phyloP scores from a whole-genome alignment of 75 land plant genomes.

The Cryptomeria japonica region DNA sequence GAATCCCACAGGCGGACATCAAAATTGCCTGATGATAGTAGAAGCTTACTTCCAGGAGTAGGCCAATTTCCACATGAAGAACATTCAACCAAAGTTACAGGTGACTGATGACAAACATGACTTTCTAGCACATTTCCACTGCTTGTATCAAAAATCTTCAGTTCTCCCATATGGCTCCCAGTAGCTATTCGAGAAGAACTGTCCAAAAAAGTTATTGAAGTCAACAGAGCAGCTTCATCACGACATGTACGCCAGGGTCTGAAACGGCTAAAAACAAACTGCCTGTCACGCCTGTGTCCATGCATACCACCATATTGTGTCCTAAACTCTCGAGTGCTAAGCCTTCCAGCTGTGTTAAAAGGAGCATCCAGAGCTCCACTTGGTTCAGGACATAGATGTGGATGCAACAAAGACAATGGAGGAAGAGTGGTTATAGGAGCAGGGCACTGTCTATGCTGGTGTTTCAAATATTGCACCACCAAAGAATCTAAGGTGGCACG shows the following conservation, averaged over 20 bases:
- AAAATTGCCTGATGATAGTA: constrained; percentile 75
- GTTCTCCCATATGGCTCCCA: constrained; percentile 89
- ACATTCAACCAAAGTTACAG: constrained; percentile 68
- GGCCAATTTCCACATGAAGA: constrained; percentile 24
- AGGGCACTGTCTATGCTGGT: constrained; percentile 99
- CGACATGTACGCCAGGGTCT: constrained; percentile 93
- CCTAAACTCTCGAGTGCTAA: constrained; percentile 63
- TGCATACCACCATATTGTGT: constrained; percentile 78
- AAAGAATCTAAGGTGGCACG: constrained; percentile 86
- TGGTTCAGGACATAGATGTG: constrained; percentile 97
- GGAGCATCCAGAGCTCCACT: constrained; percentile 83
- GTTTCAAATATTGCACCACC: constrained; percentile 97
- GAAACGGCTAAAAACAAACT: constrained; percentile 96
- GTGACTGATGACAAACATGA: constrained; percentile 65
- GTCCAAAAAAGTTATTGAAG: constrained; percentile 76
- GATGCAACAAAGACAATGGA: constrained; percentile 92
- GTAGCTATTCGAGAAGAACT: constrained; percentile 71
- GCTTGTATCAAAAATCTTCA: constrained; percentile 84
- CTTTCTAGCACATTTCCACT: constrained; percentile 71
- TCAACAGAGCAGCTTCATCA: constrained; percentile 78
- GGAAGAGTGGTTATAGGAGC: constrained; percentile 98
- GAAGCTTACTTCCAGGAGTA: constrained; percentile 55
- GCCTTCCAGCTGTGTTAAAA: constrained; percentile 73
- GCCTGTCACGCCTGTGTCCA: constrained; percentile 77
- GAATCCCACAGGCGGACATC: constrained; percentile 95